Evolutionary conservation across 2,329 filamentous ascomycete genomes (phyloP).

Genomic region (Colletotrichum graminicola): DNA sequence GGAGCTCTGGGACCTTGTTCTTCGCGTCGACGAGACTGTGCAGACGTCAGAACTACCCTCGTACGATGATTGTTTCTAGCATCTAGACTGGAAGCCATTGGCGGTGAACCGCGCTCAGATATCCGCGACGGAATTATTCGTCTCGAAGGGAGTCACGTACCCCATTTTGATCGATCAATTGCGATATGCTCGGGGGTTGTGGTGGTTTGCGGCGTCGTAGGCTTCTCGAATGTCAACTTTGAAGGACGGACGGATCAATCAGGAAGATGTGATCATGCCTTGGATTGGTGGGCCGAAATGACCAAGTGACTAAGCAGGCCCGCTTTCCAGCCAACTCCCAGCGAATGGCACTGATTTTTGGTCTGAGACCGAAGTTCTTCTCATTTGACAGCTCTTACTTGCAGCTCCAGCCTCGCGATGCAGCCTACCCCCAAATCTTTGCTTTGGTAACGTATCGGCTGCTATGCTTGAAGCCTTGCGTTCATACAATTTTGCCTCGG

Average conservation of each 20-base stretch:
- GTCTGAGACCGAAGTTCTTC: background rate
- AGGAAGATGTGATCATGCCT: constrained; percentile 37
- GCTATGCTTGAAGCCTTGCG: constrained; percentile 32
- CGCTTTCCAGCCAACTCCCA: background rate
- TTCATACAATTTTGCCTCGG: constrained; percentile 2
- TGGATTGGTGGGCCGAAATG: constrained; percentile 35
- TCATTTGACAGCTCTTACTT: background rate
- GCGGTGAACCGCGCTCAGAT: background rate
- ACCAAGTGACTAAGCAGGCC: constrained; percentile 30
- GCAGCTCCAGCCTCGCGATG: constrained; percentile 26
- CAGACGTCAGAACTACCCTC: constrained; percentile 48
- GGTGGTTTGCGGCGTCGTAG: constrained; percentile 42
- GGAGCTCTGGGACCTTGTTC: constrained; percentile 82
- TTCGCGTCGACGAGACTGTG: constrained; percentile 74
- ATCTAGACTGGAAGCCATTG: constrained; percentile 44
- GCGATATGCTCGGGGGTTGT: constrained; percentile 45
- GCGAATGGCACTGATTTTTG: constrained; percentile 30
- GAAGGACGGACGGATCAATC: constrained; percentile 45
- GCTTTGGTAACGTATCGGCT: constrained; percentile 22
- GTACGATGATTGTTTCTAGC: constrained; percentile 27
- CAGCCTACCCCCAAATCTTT: constrained; percentile 9
- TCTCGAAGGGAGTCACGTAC: constrained; percentile 48
- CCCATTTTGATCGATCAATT: constrained; percentile 55
- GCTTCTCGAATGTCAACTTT: constrained; percentile 46
- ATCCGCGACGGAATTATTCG: background rate